Percentiles rank a stretch among this genome's conserved stretches.
Conservation (phyloP, 768 basidiomycete genomes). For the Ephemerocybe angulata region DNA sequence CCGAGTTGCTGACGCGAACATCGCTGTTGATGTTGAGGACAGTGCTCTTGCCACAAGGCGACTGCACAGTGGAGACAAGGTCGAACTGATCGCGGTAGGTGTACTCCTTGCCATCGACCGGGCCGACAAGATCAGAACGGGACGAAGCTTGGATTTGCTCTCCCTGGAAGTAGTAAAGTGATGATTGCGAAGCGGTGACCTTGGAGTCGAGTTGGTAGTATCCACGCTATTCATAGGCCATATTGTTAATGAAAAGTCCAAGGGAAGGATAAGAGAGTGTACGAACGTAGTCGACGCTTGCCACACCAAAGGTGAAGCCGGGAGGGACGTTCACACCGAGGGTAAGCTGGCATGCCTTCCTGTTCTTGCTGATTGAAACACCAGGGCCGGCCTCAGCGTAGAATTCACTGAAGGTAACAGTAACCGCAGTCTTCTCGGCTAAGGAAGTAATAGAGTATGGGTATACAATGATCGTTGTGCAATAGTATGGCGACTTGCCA, state of each 20-base stretch:
- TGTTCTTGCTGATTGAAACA: conserved; percentile 17
- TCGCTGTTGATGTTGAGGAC: conserved; percentile 18
- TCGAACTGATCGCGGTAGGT: conserved; percentile 15
- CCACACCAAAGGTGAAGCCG: conserved; percentile 20
- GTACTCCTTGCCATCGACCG: conserved; percentile 14
- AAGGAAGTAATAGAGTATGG: not conserved
- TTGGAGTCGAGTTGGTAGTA: conserved; percentile 19
- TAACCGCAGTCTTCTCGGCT: conserved; percentile 19
- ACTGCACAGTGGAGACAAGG: conserved; percentile 9
- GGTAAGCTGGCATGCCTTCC: conserved; percentile 23
- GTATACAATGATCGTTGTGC: not conserved
- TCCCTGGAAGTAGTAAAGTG: conserved; percentile 22
- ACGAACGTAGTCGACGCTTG: conserved; percentile 17
- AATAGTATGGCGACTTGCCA: conserved; percentile 4
- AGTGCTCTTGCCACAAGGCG: conserved; percentile 14
- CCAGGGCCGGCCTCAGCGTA: conserved; percentile 19
- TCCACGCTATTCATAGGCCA: conserved; percentile 11
- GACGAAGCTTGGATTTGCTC: conserved; percentile 14
- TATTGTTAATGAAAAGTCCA: not conserved
- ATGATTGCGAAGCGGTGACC: conserved; percentile 15
- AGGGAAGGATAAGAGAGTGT: not conserved
- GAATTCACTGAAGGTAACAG: conserved; percentile 19
- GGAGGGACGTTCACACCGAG: conserved; percentile 19
- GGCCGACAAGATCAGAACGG: conserved; percentile 9
- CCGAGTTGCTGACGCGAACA: conserved; percentile 14